phyloP scores from a whole-genome alignment of 2,329 filamentous ascomycete genomes.

The Penicillium sp. region DNA sequence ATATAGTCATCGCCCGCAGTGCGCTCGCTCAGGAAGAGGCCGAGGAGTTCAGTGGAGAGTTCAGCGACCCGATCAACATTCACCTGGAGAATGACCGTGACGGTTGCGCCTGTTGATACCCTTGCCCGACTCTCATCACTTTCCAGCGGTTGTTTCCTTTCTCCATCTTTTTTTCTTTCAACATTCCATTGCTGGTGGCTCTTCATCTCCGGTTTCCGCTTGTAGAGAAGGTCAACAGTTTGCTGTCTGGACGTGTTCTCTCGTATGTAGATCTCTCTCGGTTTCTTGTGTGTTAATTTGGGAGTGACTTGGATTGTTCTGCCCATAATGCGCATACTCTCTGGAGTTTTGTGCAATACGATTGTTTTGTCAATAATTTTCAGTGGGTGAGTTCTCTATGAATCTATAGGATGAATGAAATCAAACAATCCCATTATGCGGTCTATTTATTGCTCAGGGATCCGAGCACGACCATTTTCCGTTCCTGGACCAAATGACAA shows the following conservation, averaged over 20 bases:
- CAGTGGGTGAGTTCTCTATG: not conserved
- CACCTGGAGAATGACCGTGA: slow-evolving; percentile 90
- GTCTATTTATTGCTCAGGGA: too few relatives aligned
- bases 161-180: slow-evolving; percentile 12
- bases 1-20: slow-evolving; percentile 84
- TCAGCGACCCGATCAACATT: slow-evolving; percentile 96
- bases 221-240: slow-evolving; percentile 15
- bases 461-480: too few relatives aligned
- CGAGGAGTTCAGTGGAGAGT: slow-evolving; percentile 95
- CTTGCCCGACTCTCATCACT: slow-evolving; percentile 21
- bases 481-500: not conserved
- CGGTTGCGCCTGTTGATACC: slow-evolving; percentile 77
- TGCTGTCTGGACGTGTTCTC: slow-evolving; percentile 6
- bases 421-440: too few relatives aligned
- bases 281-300: not conserved
- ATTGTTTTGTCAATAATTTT: not conserved
- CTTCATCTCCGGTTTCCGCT: slow-evolving; percentile 6
- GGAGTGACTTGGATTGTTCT: not conserved
- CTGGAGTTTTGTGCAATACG: not conserved
- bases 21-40: slow-evolving; percentile 95
- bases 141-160: slow-evolving; percentile 23
- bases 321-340: not conserved
- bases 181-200: slow-evolving; percentile 10
- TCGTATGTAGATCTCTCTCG: slow-evolving; percentile 11
- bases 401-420: too few relatives aligned